Conservation (phyloP, 2,329 filamentous ascomycete species). For the Madurella fahalii region DNA sequence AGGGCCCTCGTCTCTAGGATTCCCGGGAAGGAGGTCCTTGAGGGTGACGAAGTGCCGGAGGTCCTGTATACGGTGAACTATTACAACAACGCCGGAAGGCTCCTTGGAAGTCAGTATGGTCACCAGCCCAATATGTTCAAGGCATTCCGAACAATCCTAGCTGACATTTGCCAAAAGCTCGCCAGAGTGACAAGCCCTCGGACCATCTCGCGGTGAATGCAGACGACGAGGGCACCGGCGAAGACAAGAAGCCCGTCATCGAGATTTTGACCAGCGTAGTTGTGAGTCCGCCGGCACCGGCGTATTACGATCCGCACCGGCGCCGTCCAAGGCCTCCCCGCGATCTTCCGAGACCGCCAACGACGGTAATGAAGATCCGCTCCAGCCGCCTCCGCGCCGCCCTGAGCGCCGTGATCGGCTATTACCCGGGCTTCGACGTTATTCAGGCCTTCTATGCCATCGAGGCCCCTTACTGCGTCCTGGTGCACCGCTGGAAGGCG, state of each 20-base stretch:
- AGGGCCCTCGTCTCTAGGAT: neutral
- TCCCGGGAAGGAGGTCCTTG: constrained; percentile 1
- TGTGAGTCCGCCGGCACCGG: neutral
- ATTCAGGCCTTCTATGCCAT: constrained; percentile 37
- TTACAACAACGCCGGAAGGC: constrained; percentile 2
- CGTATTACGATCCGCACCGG: neutral
- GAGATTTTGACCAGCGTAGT: constrained; percentile 16
- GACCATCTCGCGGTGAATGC: neutral
- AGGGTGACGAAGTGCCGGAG: constrained; percentile 12
- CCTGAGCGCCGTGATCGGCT: constrained; percentile 44
- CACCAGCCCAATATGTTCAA: neutral
- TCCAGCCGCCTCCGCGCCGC: constrained; percentile 45
- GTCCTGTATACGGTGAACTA: constrained; percentile 13
- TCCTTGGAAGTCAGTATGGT: constrained; percentile 15
- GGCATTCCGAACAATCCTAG: neutral
- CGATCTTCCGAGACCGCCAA: constrained; percentile 12
- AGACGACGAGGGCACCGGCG: neutral
- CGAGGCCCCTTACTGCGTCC: constrained; percentile 43
- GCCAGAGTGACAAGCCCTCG: constrained; percentile 14
- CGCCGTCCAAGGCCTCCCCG: neutral
- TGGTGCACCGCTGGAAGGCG: constrained; percentile 44
- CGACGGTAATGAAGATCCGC: constrained; percentile 41
- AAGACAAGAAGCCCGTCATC: constrained; percentile 16
- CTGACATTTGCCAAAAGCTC: constrained; percentile 11
- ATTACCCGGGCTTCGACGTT: constrained; percentile 40